These are phyloP conservation scores for Immersiella caudata DNA, from an alignment of 495 filamentous ascomycete species.

Conservation along the genomic window DNA sequence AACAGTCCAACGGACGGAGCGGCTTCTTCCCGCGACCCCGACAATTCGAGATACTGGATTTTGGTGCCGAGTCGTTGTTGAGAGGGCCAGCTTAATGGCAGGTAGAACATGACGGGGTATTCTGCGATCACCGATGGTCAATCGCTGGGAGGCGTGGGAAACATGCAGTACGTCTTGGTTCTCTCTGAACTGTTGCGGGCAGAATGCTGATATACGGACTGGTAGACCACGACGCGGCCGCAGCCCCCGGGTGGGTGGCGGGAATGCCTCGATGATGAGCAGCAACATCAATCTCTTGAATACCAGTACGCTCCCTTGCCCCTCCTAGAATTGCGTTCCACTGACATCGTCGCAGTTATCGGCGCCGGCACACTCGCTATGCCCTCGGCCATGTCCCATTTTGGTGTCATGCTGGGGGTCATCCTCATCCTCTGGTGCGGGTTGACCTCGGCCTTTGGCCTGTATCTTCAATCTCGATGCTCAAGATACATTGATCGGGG, in stretches of 20 bases:
- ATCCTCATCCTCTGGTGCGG: constrained; percentile 91
- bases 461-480: constrained; percentile 93
- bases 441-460: constrained; percentile 82
- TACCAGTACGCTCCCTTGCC: constrained; percentile 61
- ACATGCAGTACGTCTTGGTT: constrained; percentile 45
- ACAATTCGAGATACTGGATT: not conserved
- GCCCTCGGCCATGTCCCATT: constrained; percentile 89
- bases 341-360: constrained; percentile 62
- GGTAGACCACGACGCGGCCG: constrained; percentile 39
- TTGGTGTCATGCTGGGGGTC: constrained; percentile 81
- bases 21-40: not conserved
- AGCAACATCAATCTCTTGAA: constrained; percentile 95
- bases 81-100: constrained; percentile 1
- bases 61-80: not conserved
- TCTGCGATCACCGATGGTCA: constrained; percentile 44
- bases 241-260: constrained; percentile 52
- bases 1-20: not conserved
- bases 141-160: constrained; percentile 34
- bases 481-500: constrained; percentile 89
- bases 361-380: constrained; percentile 94
- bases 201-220: not conserved
- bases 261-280: constrained; percentile 85
- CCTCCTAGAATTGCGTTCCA: not conserved
- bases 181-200: not conserved
- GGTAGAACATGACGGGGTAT: constrained; percentile 48